Conservation (phyloP, 192 early-diverging fungal species). For the Phycomyces nitens region DNA sequence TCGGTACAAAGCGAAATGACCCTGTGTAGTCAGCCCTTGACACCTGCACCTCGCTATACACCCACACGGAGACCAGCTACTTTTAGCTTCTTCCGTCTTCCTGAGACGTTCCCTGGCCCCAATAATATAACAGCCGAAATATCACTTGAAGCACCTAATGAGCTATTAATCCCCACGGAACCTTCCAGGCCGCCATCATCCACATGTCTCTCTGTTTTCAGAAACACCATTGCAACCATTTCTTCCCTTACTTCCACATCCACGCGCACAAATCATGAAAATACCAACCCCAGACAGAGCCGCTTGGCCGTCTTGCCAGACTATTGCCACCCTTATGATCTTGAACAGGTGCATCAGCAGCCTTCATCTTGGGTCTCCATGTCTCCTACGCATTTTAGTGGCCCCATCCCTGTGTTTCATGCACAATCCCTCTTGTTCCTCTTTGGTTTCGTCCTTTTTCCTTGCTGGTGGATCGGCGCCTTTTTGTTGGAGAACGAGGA, state of each 20-base stretch:
- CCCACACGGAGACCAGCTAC: not conserved
- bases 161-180: not conserved
- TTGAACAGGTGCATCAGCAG: not conserved
- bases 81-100: not conserved
- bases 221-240: not conserved
- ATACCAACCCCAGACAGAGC: not conserved
- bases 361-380: not conserved
- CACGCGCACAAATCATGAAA: not conserved
- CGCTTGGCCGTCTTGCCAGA: not conserved
- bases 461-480: conserved; percentile 23
- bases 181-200: not conserved
- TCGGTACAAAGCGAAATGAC: not conserved
- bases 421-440: conserved; percentile 21
- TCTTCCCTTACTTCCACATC: not conserved
- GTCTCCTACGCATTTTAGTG: not conserved
- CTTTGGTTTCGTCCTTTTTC: conserved; percentile 28
- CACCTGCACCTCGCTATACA: not conserved
- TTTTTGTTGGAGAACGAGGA: not conserved
- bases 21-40: not conserved
- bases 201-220: not conserved
- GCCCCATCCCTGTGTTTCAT: conserved; percentile 9
- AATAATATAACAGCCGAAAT: no score
- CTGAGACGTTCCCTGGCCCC: no score
- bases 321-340: not conserved
- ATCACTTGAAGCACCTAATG: not conserved